Conservation (phyloP, 192 early-diverging fungal species). For the Jimgerdemannia lactiflua region DNA sequence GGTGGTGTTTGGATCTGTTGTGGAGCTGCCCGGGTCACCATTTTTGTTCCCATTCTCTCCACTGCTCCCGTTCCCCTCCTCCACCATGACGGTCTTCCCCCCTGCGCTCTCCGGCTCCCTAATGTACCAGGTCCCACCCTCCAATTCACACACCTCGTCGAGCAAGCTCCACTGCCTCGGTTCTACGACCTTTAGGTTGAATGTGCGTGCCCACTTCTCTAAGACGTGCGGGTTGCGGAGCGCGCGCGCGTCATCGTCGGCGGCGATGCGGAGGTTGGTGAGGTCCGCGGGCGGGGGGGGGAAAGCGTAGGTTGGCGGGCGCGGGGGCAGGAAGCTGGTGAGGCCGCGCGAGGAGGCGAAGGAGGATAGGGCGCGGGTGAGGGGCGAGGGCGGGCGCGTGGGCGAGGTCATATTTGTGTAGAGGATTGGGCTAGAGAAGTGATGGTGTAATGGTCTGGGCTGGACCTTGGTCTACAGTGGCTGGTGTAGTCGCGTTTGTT, state of each 20-base stretch:
- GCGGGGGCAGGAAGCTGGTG: background rate
- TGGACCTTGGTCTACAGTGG: too few species aligned
- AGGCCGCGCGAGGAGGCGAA: background rate
- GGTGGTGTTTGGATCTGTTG: too few species aligned
- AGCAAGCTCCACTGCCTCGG: background rate
- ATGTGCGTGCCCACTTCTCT: background rate
- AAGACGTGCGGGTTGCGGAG: background rate
- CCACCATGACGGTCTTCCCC: background rate
- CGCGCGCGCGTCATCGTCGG: background rate
- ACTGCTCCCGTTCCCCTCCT: background rate
- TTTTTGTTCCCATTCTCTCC: background rate
- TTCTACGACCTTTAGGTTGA: background rate
- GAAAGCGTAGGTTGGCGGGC: background rate
- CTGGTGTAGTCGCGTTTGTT: too few species aligned
- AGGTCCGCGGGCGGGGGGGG: background rate
- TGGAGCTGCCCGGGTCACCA: too few species aligned
- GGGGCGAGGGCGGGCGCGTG: background rate
- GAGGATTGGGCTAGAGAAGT: too few species aligned
- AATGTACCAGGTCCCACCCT: too few species aligned
- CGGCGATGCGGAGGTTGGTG: background rate
- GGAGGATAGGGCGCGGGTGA: background rate
- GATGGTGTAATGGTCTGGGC: too few species aligned
- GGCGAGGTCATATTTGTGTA: too few species aligned
- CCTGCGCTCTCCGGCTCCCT: background rate
- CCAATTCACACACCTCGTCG: background rate